phyloP scores from a whole-genome alignment of 2,329 filamentous ascomycete genomes.

The Colletotrichum sojae region DNA sequence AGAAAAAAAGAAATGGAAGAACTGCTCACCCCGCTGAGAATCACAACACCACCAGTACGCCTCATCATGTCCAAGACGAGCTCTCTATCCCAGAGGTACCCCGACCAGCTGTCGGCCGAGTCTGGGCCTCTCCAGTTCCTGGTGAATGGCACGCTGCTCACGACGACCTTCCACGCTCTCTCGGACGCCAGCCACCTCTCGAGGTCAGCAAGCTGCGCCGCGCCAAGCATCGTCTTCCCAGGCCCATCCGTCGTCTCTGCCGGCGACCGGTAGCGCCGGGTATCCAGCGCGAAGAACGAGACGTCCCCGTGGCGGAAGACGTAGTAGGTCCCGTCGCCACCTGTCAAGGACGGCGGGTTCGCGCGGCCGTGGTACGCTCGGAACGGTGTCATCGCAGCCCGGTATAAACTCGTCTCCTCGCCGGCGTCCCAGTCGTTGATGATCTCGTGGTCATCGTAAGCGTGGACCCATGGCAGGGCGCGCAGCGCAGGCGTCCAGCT shows the following conservation, averaged over 20 bases:
- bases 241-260: conserved; percentile 56
- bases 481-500: conserved; percentile 65
- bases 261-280: conserved; percentile 68
- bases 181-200: conserved; percentile 65
- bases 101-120: conserved; percentile 75
- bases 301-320: conserved; percentile 73
- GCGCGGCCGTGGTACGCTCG: conserved; percentile 74
- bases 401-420: conserved; percentile 72
- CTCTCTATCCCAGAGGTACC: conserved; percentile 73
- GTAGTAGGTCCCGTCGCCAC: conserved; percentile 71
- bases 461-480: conserved; percentile 77
- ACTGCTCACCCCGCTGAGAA: conserved; percentile 70
- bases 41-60: conserved; percentile 72
- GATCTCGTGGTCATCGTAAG: conserved; percentile 80
- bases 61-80: conserved; percentile 76
- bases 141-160: conserved; percentile 77
- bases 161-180: conserved; percentile 73
- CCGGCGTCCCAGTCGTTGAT: conserved; percentile 79
- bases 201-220: conserved; percentile 70
- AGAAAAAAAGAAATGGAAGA: neutral
- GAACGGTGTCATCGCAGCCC: conserved; percentile 74
- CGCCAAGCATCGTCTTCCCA: conserved; percentile 70
- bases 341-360: conserved; percentile 67
- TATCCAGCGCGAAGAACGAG: conserved; percentile 79
- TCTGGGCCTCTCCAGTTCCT: conserved; percentile 76